These are phyloP conservation scores for Tolypocladium ophioglossoides DNA, from an alignment of 2,329 filamentous ascomycete genomes.

Conservation along the genomic window DNA sequence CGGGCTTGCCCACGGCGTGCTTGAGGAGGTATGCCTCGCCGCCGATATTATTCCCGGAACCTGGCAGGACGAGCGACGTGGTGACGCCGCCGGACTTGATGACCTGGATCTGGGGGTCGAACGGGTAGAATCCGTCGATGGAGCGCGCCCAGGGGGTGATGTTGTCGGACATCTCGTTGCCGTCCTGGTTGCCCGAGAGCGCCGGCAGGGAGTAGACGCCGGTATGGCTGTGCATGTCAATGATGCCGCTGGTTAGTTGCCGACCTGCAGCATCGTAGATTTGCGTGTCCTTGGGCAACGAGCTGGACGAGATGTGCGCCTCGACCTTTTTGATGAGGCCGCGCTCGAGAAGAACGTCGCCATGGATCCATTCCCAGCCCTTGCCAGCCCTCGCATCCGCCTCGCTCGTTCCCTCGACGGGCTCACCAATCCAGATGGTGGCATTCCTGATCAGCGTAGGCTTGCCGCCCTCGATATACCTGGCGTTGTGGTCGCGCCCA, in stretches of 20 bases:
- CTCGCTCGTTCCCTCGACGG: slow-evolving; percentile 34
- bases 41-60: slow-evolving; percentile 63
- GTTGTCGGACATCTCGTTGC: slow-evolving; percentile 52
- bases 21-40: slow-evolving; percentile 62
- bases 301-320: slow-evolving; percentile 26
- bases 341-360: slow-evolving; percentile 50
- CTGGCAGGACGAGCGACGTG: slow-evolving; percentile 55
- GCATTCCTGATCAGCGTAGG: slow-evolving; percentile 57
- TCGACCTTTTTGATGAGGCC: slow-evolving; percentile 50
- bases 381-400: slow-evolving; percentile 46
- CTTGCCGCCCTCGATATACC: slow-evolving; percentile 46
- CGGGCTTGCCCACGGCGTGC: slow-evolving; percentile 48
- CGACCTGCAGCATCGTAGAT: slow-evolving; percentile 50
- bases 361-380: slow-evolving; percentile 47
- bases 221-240: slow-evolving; percentile 63
- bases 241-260: slow-evolving; percentile 54
- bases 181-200: slow-evolving; percentile 44
- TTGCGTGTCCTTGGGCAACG: slow-evolving; percentile 35
- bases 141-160: slow-evolving; percentile 59
- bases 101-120: slow-evolving; percentile 54
- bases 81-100: slow-evolving; percentile 68
- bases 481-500: slow-evolving; percentile 48
- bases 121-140: slow-evolving; percentile 52
- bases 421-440: slow-evolving; percentile 56
- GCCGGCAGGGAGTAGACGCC: slow-evolving; percentile 48